Percentiles rank a stretch among this genome's conserved stretches.
These are phyloP conservation scores for Spizellomyces punctatus DNA, from an alignment of 192 early-diverging fungal species.

Conservation along the genomic window DNA sequence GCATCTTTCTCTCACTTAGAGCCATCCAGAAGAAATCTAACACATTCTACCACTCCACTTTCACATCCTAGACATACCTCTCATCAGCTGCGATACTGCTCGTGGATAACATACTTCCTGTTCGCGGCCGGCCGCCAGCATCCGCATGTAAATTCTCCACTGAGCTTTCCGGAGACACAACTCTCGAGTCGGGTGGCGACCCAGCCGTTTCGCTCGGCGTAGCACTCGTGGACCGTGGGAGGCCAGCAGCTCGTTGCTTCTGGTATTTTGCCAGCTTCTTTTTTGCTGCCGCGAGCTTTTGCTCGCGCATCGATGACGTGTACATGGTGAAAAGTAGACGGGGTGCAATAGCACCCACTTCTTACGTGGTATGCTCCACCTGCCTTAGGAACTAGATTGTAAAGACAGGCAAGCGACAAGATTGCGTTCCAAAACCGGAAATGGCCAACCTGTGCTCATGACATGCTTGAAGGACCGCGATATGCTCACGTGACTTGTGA, in stretches of 20 bases:
- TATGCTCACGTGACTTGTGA: too few species aligned
- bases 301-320: not conserved
- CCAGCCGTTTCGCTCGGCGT: not conserved
- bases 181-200: not conserved
- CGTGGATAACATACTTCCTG: not conserved
- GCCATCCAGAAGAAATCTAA: too few species aligned
- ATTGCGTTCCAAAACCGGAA: too few species aligned
- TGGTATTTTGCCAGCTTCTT: constrained; percentile 2
- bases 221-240: not conserved
- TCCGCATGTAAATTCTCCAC: not conserved
- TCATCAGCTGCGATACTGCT: not conserved
- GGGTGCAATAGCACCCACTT: too few species aligned
- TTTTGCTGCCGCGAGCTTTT: constrained; percentile 12
- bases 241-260: not conserved
- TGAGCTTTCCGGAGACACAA: not conserved
- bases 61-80: not conserved
- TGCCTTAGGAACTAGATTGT: too few species aligned
- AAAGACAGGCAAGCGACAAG: too few species aligned
- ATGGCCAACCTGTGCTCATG: too few species aligned
- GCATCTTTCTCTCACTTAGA: too few species aligned
- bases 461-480: too few species aligned
- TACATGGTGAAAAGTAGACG: not conserved
- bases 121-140: not conserved
- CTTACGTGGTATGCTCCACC: too few species aligned
- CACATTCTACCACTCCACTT: too few species aligned